Evolutionary conservation across 192 early-diverging fungal species (phyloP).

Genomic region (Coemansia erecta): DNA sequence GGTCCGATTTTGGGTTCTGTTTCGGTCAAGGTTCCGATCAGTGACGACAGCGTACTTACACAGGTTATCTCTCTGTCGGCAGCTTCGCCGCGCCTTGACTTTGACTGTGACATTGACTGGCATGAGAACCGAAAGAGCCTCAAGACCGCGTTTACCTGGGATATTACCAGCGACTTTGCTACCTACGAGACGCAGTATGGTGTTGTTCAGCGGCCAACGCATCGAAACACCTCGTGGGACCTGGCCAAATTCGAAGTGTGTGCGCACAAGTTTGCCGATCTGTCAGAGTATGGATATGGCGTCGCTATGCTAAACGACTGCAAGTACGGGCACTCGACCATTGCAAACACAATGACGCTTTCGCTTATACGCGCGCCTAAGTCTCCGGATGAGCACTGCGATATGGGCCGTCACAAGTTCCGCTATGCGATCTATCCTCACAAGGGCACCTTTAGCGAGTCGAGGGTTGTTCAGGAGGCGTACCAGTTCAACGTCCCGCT

Average conservation of each 20-base stretch:
- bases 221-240: conserved; percentile 90
- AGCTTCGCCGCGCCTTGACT: conserved; percentile 72
- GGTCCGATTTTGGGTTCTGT: conserved; percentile 80
- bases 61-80: conserved; percentile 78
- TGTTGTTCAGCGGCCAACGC: conserved; percentile 83
- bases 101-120: conserved; percentile 88
- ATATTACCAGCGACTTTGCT: conserved; percentile 75
- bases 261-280: conserved; percentile 93
- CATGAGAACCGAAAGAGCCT: conserved; percentile 82
- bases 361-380: conserved; percentile 87
- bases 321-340: conserved; percentile 92
- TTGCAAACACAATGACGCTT: conserved; percentile 76
- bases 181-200: conserved; percentile 97
- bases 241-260: conserved; percentile 90
- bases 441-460: conserved; percentile 76
- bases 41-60: conserved; percentile 60
- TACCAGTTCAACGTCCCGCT: conserved; percentile 88
- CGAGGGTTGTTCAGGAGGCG: conserved; percentile 80
- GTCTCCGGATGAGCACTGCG: conserved; percentile 55
- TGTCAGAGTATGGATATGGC: conserved; percentile 92
- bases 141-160: conserved; percentile 91
- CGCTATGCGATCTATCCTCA: conserved; percentile 90
- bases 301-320: conserved; percentile 90
- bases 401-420: conserved; percentile 73
- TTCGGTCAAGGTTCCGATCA: conserved; percentile 60